phyloP scores from a whole-genome alignment of 805 yeast species.

The Wickerhamiella vanderwaltii region DNA sequence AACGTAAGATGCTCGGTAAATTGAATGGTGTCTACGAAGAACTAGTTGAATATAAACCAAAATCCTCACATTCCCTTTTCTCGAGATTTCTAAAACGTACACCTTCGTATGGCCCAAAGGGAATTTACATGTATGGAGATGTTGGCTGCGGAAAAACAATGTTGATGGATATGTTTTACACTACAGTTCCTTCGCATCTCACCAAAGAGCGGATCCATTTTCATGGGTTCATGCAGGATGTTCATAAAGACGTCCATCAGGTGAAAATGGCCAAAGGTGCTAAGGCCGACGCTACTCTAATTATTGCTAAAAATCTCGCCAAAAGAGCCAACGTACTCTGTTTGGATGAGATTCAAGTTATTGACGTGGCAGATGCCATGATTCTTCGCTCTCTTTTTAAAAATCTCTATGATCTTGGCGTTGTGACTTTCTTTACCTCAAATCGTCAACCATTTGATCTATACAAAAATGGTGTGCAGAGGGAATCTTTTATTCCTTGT shows the following conservation, averaged over 20 bases:
- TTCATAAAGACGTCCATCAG: constrained; percentile 78
- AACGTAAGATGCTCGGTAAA: constrained; percentile 55
- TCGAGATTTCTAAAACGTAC: background rate
- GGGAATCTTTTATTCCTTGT: constrained; percentile 86
- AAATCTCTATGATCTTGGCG: constrained; percentile 53
- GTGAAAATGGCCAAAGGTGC: constrained; percentile 52
- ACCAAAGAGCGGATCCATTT: constrained; percentile 78
- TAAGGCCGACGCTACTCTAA: constrained; percentile 72
- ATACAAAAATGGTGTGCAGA: constrained; percentile 86
- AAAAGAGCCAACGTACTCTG: constrained; percentile 66
- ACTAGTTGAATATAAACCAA: constrained; percentile 38
- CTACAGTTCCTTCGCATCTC: constrained; percentile 65
- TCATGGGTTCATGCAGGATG: constrained; percentile 92
- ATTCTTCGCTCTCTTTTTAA: constrained; percentile 68
- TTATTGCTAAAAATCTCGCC: constrained; percentile 74
- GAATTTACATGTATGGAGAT: constrained; percentile 89
- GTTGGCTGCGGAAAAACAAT: constrained; percentile 98
- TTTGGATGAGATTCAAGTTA: constrained; percentile 95
- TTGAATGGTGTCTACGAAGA: constrained; percentile 48
- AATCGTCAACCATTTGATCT: constrained; percentile 91
- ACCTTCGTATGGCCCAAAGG: constrained; percentile 39
- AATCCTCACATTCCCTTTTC: constrained; percentile 37
- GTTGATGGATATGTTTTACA: constrained; percentile 92
- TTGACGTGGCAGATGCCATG: constrained; percentile 99
- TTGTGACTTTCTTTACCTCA: constrained; percentile 83